These are phyloP conservation scores for Linum usitatissimum DNA, from an alignment of 345 rosid genomes.

Conservation along the genomic window DNA sequence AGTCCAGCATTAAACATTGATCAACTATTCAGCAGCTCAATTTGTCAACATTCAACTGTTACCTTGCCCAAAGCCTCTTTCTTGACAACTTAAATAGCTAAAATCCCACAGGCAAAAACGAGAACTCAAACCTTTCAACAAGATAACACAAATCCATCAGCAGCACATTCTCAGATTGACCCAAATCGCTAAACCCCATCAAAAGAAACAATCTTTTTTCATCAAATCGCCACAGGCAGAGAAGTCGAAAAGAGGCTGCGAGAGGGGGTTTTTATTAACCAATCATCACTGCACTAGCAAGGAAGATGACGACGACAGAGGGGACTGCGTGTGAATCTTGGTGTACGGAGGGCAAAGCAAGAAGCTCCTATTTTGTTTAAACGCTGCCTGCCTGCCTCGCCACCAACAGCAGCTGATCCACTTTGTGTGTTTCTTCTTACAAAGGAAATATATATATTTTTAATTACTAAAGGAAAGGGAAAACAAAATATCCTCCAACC, in stretches of 20 bases:
- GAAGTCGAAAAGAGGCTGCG: background rate
- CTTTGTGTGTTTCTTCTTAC: too few species aligned
- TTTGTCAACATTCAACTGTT: background rate
- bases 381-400: too few species aligned
- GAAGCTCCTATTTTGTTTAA: too few species aligned
- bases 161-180: constrained; percentile 14
- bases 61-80: background rate
- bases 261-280: background rate
- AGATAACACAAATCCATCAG: constrained; percentile 4
- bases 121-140: background rate
- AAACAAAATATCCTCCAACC: too few species aligned
- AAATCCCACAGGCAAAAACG: background rate
- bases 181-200: constrained; percentile 13
- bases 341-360: too few species aligned
- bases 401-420: too few species aligned
- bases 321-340: too few species aligned
- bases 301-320: too few species aligned
- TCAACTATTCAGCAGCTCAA: background rate
- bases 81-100: background rate
- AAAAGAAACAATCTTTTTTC: background rate
- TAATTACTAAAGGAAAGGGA: too few species aligned
- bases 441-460: too few species aligned
- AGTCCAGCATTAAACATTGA: constrained; percentile 4
- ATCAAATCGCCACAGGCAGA: background rate
- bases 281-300: too few species aligned